Evolutionary conservation across 257 asterid genomes (phyloP), one percentile per base, ranked within the genome.

Genomic region (Ocimum tenuiflorum): DNA sequence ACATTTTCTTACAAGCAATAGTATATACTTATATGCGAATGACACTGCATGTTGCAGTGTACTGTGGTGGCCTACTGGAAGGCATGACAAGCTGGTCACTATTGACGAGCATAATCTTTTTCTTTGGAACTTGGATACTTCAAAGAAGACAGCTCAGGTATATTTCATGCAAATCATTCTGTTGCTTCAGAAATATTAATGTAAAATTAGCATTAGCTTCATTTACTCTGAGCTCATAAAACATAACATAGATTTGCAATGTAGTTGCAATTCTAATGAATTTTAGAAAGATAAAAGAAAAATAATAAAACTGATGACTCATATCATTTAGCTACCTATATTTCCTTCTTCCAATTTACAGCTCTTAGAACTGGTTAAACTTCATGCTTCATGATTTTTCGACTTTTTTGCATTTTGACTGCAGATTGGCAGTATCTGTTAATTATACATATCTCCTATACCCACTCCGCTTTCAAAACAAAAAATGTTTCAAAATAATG

Each of bases 61-160:
- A 46, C 82, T 89, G 49, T 94, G 99, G 99, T 94, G 99, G 97
- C 96, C 97, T 23, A 81, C 94, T 9, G 99, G 96, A 83, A 91
- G 86, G 67, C 95, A 94, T 73, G 99, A 94, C 88, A 94, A 86
- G 81, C 70, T 94, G 71, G 81, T 90, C 72, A 86, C 92, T 61
- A 79, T 94, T 58, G 99, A 94, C 46, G 97, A 88, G 80, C 96
- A 89, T 65, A 87, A 84, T 80, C 86, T 92, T 70, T 74, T 82
- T 22, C 72, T 94, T 24, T 94, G 97, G 99, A 81, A 88, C 84
- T 78, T 94, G 52, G 95, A 90, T 71, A 79, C 89, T 58, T 82
- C 95, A 65, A 94, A 88, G 83, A 90, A 90, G 83, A 74, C 89
- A 64, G 96, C 99, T 68, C 97, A 85, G 95, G 97, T 94, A 83